Percentiles rank a stretch among this genome's conserved stretches.
These are phyloP conservation scores for Ormosia emarginata DNA, from an alignment of 306 rosid species.

Conservation along the genomic window DNA sequence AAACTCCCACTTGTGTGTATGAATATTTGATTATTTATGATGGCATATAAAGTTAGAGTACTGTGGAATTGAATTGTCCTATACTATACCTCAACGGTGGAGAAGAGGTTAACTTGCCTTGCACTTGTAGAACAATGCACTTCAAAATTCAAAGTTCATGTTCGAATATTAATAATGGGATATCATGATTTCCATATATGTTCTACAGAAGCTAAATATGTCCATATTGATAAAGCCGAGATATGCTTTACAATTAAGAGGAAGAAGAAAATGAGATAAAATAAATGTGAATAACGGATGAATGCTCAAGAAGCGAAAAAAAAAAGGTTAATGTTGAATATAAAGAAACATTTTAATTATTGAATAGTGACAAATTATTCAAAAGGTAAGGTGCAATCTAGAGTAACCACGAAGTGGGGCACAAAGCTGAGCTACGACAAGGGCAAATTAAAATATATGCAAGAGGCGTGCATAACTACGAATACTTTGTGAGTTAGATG, in stretches of 20 bases:
- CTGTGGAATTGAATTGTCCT: background rate
- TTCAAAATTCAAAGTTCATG: background rate
- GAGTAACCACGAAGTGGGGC: background rate
- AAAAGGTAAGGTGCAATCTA: background rate
- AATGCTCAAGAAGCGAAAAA: background rate
- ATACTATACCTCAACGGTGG: background rate
- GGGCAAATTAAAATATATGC: background rate
- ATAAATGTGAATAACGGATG: background rate
- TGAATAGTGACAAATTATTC: background rate
- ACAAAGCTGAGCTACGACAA: background rate
- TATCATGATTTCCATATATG: background rate
- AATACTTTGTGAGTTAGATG: background rate
- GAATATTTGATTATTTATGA: background rate
- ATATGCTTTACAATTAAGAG: background rate
- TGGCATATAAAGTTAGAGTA: background rate
- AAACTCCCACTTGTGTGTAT: background rate
- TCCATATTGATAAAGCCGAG: background rate
- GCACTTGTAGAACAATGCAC: background rate
- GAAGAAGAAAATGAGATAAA: background rate
- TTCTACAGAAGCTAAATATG: background rate
- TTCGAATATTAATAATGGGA: background rate
- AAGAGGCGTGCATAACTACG: background rate
- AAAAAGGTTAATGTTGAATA: background rate
- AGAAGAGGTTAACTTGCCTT: background rate
- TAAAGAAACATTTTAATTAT: background rate